Base-by-base conservation (phyloP, 2,329 filamentous ascomycete species). In the Dothideomycetes sp. region DNA sequence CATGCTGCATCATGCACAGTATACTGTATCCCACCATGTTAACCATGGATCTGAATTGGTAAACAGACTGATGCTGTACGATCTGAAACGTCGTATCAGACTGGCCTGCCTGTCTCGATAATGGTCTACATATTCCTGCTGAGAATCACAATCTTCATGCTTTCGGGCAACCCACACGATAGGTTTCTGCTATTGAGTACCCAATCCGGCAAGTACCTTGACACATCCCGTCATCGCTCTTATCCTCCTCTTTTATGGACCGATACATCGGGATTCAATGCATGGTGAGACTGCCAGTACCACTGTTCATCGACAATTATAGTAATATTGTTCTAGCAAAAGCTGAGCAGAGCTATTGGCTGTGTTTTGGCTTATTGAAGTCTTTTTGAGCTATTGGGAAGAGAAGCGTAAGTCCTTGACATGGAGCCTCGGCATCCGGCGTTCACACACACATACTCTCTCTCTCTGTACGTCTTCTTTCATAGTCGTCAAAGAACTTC, bases 131-230 rank as follows among this genome's bases (percentile, higher is more conserved):
- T n/a, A n/a, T n/a, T n/a, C n/a, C n/a, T n/a, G n/a, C n/a, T n/a
- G n/a, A n/a, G n/a, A n/a, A n/a, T n/a, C n/a, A n/a, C n/a, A n/a
- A n/a, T n/a, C n/a, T n/a, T n/a, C n/a, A n/a, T n/a, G n/a, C n/a
- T n/a, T n/a, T n/a, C n/a, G n/a, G n/a, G n/a, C n/a, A n/a, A n/a
- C n/a, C n/a, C n/a, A n/a, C n/a, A n/a, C n/a, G n/a, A n/a, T n/a
- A n/a, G n/a, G n/a, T n/a, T n/a, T n/a, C n/a, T n/a, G n/a, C 25
- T 47, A 47, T 47, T 47, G 45, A 47, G 25, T 20, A 44, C 37
- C 45, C 7, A 36, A 44, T 47, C 18, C 41, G 45, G 41, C 23
- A 44, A 38, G 33, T 27, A 10, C 31, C 13, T 23, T 13, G 16
- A 8, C 18, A 11, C 17, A 4, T 5, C 13, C 22, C 12, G 13